Percentiles rank a stretch among this genome's conserved stretches.
These are phyloP conservation scores for Glarea lozoyensis DNA, from an alignment of 495 filamentous ascomycete genomes.

Conservation along the genomic window DNA sequence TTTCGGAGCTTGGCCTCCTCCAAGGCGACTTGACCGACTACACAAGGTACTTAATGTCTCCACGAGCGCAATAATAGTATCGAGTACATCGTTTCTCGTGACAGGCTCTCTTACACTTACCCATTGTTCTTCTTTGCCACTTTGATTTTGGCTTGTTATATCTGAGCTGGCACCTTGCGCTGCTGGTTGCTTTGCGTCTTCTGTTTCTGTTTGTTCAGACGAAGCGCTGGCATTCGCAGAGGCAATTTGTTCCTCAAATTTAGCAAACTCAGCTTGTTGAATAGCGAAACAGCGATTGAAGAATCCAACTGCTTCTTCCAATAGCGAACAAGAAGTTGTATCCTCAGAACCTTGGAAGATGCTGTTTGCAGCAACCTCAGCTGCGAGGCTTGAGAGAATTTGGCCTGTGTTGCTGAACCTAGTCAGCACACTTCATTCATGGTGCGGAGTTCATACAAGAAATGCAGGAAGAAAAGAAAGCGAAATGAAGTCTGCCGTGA, in stretches of 20 bases:
- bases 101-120: slow-evolving; percentile 52
- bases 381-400: slow-evolving; percentile 54
- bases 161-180: slow-evolving; percentile 1
- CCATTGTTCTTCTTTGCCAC: slow-evolving; percentile 45
- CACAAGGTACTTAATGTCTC: slow-evolving; percentile 48
- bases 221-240: not conserved
- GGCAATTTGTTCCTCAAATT: slow-evolving; percentile 29
- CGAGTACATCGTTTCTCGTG: slow-evolving; percentile 51
- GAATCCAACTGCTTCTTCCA: slow-evolving; percentile 54
- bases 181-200: not conserved
- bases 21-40: too few relatives aligned
- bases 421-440: too few relatives aligned
- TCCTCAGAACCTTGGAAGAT: not conserved
- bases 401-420: slow-evolving; percentile 26
- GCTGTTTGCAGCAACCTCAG: slow-evolving; percentile 43
- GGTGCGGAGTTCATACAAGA: too few relatives aligned
- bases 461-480: too few relatives aligned
- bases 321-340: slow-evolving; percentile 21
- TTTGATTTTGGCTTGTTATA: too few relatives aligned
- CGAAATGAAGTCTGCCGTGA: too few relatives aligned
- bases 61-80: slow-evolving; percentile 54
- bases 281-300: slow-evolving; percentile 52
- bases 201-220: not conserved
- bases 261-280: slow-evolving; percentile 48
- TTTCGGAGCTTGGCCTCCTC: not conserved